phyloP scores from a whole-genome alignment of 371 early-diverging fungal genomes.

The Lichtheimia hyalospora region DNA sequence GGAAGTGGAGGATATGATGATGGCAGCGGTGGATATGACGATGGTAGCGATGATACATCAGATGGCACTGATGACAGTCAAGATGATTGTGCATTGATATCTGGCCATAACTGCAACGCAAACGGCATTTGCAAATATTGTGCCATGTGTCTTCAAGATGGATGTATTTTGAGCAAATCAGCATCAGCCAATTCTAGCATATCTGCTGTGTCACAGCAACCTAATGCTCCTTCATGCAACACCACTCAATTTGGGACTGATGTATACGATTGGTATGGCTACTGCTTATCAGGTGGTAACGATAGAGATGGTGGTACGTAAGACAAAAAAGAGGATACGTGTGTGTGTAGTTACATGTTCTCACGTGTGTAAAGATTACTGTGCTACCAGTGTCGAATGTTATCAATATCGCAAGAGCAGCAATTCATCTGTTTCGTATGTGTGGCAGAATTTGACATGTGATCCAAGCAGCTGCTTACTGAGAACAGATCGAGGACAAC shows the following conservation, averaged over 20 bases:
- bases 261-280: slow-evolving; percentile 38
- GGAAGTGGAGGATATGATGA: background rate
- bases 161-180: slow-evolving; percentile 34
- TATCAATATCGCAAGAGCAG: slow-evolving; percentile 36
- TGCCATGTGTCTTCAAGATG: slow-evolving; percentile 45
- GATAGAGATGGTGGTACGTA: slow-evolving; percentile 30
- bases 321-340: slow-evolving; percentile 6
- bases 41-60: slow-evolving; percentile 4
- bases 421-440: slow-evolving; percentile 23
- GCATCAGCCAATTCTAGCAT: slow-evolving; percentile 8
- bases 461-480: slow-evolving; percentile 32
- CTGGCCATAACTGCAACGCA: slow-evolving; percentile 32
- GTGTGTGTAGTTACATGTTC: background rate
- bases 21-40: slow-evolving; percentile 1
- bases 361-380: slow-evolving; percentile 23
- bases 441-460: slow-evolving; percentile 45
- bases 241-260: slow-evolving; percentile 30
- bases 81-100: slow-evolving; percentile 35
- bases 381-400: slow-evolving; percentile 42
- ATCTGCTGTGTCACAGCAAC: background rate
- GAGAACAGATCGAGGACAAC: slow-evolving; percentile 18
- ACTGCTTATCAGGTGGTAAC: slow-evolving; percentile 39
- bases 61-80: slow-evolving; percentile 17
- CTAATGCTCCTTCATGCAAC: slow-evolving; percentile 18
- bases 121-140: slow-evolving; percentile 48